phyloP scores from a whole-genome alignment of 2,329 filamentous ascomycete genomes.

The Fusarium setosum region DNA sequence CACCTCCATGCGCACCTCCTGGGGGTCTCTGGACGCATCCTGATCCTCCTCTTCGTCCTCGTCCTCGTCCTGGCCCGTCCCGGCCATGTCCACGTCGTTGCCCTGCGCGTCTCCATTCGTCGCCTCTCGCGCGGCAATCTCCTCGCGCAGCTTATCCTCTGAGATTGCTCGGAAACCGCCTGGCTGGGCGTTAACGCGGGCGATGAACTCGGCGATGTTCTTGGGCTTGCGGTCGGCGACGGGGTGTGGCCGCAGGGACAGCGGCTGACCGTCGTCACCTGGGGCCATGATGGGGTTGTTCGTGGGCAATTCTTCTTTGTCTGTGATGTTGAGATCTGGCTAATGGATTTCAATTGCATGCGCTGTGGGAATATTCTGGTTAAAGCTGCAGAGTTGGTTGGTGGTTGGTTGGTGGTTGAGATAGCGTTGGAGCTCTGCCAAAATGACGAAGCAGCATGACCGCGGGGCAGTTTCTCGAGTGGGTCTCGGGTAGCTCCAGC shows the following conservation, averaged over 20 bases:
- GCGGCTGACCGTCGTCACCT: slow-evolving; percentile 47
- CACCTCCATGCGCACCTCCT: slow-evolving; percentile 67
- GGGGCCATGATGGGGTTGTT: slow-evolving; percentile 43
- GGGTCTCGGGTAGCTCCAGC: not conserved
- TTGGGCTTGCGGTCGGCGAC: slow-evolving; percentile 66
- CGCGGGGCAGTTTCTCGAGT: slow-evolving; percentile 1
- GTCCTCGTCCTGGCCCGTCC: slow-evolving; percentile 59
- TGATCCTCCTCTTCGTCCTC: slow-evolving; percentile 48
- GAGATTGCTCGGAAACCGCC: slow-evolving; percentile 86
- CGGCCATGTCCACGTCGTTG: slow-evolving; percentile 58
- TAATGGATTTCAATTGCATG: not conserved
- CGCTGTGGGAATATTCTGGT: not conserved
- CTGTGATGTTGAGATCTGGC: not conserved
- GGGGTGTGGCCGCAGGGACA: slow-evolving; percentile 57
- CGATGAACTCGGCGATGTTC: slow-evolving; percentile 79
- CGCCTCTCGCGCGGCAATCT: slow-evolving; percentile 65
- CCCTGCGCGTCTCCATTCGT: slow-evolving; percentile 57
- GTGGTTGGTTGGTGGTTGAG: not conserved
- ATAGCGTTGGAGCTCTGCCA: not conserved
- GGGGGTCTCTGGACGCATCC: slow-evolving; percentile 57
- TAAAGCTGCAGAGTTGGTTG: slow-evolving; percentile 5
- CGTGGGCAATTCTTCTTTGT: not conserved
- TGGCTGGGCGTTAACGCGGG: slow-evolving; percentile 80
- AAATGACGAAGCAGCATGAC: not conserved
- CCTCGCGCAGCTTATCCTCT: slow-evolving; percentile 76